Base-by-base conservation (phyloP, 2,329 filamentous ascomycete species). In the Microsporum canis region DNA sequence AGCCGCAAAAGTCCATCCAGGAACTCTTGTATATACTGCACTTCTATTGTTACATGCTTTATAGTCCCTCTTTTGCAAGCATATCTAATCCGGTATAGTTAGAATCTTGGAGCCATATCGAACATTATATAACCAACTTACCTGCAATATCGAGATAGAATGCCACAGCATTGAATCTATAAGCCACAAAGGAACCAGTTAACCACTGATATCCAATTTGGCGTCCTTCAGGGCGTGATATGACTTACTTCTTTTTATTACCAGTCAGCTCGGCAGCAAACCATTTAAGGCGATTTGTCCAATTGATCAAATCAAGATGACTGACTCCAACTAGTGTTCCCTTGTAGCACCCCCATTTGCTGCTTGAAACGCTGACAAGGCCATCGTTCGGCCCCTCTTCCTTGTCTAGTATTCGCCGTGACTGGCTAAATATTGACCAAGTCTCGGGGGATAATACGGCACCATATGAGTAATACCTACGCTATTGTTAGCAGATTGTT, bases 81-180 rank as follows among this genome's bases (percentile, higher is more conserved):
- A 88, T 89, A 68, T 88, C 75, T 71, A 63, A 29, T 58, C 34
- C 10, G 43, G n/a, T 7, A 5, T 17, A 57, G 41, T 39, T 49
- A 55, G 2, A 23, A 41, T 59, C n/a, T 38, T 17, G 14, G 47
- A 45, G 60, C 14, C 17, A 23, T 23, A 23, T 23, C 17, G 17
- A 23, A 23, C 17, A 23, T 23, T 23, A 23, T 36, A 17, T 62
- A 59, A 51, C 64, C 47, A 47, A 67, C 73, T 65, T 75, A 86
- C 77, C 86, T 73, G 77, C 86, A 64, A 86, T 84, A 64, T 90
- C 76, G 78, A 84, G 68, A 82, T 82, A 78, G 77, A 88, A 77
- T 75, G 79, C 75, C 70, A 85, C 71, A 70, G 88, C 76, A 82
- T 86, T 86, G 71, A 86, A 86, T 49, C 79, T 83, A 64, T 57